Conservation (phyloP, 768 basidiomycete species). For the Peribolospora baueri region DNA sequence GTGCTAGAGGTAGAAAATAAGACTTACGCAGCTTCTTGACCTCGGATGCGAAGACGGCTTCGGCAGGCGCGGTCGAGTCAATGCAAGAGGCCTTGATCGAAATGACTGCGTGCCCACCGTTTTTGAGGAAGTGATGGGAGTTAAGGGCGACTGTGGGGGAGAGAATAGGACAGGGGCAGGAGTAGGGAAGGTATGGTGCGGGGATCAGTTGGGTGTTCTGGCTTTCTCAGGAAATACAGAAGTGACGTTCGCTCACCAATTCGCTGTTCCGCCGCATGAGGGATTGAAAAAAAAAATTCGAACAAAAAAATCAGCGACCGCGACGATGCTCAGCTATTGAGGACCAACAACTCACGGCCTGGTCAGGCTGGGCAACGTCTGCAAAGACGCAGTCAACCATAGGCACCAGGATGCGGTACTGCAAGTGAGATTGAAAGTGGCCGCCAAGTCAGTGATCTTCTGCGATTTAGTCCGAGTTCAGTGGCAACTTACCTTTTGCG, state of each 20-base stretch:
- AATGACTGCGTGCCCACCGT: constrained; percentile 72
- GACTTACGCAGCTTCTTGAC: constrained; percentile 36
- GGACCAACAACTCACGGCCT: constrained; percentile 22
- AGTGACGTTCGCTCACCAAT: no score
- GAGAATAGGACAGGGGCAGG: no score
- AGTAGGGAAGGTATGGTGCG: no score
- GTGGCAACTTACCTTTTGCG: constrained; percentile 31
- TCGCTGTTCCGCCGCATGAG: no score
- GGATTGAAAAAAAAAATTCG: no score
- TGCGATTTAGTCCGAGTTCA: no score
- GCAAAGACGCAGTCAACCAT: constrained; percentile 93
- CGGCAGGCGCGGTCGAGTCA: constrained; percentile 79
- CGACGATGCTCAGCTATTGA: no score
- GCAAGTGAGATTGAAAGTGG: constrained; percentile 2
- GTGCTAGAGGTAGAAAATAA: no score
- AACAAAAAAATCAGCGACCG: no score
- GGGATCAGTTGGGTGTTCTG: no score
- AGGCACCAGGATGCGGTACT: constrained; percentile 82
- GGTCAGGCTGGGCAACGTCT: constrained; percentile 86
- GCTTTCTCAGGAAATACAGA: no score
- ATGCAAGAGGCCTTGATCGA: constrained; percentile 99
- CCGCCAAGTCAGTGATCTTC: no score
- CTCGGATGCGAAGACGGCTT: constrained; percentile 68
- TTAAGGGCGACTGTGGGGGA: constrained; percentile 73
- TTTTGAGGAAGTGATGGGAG: constrained; percentile 85